These are phyloP conservation scores for Syzygium grande DNA, from an alignment of 345 rosid species.

Conservation along the genomic window DNA sequence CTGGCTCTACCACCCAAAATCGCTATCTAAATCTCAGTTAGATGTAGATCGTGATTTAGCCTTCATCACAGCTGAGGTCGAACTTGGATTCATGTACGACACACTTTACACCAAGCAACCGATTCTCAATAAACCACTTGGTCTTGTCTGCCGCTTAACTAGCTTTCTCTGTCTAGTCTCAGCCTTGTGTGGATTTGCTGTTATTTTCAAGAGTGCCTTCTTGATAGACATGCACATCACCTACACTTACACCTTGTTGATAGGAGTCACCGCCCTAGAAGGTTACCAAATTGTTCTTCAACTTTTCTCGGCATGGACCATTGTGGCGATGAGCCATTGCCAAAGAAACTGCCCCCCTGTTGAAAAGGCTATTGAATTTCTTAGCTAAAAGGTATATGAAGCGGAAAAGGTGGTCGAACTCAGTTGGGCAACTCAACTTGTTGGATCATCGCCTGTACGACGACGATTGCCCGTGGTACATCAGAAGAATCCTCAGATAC, in stretches of 20 bases:
- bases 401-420: neutral
- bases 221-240: slow-evolving; percentile 19
- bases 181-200: neutral
- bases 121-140: neutral
- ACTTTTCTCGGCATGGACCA: neutral
- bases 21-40: neutral
- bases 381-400: neutral
- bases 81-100: slow-evolving; percentile 30
- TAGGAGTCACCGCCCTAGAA: slow-evolving; percentile 21
- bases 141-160: slow-evolving; percentile 6
- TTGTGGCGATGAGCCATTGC: neutral
- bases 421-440: neutral
- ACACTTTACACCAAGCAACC: slow-evolving; percentile 26
- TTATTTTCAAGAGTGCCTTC: neutral
- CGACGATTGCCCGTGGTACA: no score
- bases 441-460: neutral
- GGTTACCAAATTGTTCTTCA: neutral
- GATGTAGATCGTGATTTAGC: neutral
- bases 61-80: slow-evolving; percentile 25
- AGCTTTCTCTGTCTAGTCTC: neutral
- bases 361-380: neutral
- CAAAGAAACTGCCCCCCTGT: neutral
- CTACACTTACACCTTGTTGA: slow-evolving; percentile 15
- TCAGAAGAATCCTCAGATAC: neutral
- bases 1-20: neutral